Percentiles rank a stretch among this genome's conserved stretches.
These are phyloP conservation scores for Komagataella populi DNA, from an alignment of 805 yeast species.

Conservation along the genomic window DNA sequence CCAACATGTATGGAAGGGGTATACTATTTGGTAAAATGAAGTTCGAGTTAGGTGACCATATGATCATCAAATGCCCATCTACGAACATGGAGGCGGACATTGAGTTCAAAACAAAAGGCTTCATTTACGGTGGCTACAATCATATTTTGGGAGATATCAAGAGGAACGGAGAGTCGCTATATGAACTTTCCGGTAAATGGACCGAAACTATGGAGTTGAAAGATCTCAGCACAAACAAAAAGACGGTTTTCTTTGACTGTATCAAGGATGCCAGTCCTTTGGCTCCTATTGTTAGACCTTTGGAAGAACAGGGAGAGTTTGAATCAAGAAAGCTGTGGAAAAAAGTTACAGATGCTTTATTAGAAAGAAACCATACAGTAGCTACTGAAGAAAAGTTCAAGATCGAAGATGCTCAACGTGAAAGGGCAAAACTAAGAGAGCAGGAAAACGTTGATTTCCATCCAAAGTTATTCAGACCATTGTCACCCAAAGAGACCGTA, in stretches of 20 bases:
- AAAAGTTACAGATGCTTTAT: constrained; percentile 71
- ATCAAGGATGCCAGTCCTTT: constrained; percentile 28
- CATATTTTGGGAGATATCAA: constrained; percentile 68
- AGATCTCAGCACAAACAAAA: constrained; percentile 31
- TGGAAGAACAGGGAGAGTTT: constrained; percentile 63
- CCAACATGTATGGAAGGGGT: constrained; percentile 91
- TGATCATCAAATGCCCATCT: constrained; percentile 54
- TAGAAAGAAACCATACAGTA: constrained; percentile 56
- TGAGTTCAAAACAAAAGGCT: constrained; percentile 92
- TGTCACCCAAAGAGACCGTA: constrained; percentile 18
- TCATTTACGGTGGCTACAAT: constrained; percentile 85
- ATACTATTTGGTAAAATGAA: constrained; percentile 82
- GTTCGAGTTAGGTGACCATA: constrained; percentile 86
- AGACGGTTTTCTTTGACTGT: constrained; percentile 47
- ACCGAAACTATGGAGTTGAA: constrained; percentile 69
- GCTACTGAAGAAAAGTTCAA: constrained; percentile 85
- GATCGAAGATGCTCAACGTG: constrained; percentile 82
- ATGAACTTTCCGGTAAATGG: constrained; percentile 83
- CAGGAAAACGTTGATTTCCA: constrained; percentile 73
- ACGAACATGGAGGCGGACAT: constrained; percentile 59
- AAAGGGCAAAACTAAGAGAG: constrained; percentile 51
- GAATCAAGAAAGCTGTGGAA: constrained; percentile 83
- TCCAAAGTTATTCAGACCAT: constrained; percentile 60
- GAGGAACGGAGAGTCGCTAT: constrained; percentile 41
- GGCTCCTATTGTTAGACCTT: constrained; percentile 63